phyloP scores from a whole-genome alignment of 2,329 filamentous ascomycete species.

The Macrophomina pseudophaseolina region DNA sequence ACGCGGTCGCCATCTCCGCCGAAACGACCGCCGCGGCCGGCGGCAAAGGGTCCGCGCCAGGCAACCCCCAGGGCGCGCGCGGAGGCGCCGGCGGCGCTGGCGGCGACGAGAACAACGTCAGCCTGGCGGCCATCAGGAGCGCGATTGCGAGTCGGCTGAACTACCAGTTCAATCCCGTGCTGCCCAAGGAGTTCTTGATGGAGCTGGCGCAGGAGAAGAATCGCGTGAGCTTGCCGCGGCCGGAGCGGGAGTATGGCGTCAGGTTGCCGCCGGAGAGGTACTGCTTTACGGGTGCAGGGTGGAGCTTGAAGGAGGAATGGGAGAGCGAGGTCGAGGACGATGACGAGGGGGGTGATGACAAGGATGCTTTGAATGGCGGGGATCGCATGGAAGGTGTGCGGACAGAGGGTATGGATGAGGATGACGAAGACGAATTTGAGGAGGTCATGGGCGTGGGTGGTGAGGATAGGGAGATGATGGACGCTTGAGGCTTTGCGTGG shows the following conservation, averaged over 20 bases:
- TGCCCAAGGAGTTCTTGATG: conserved; percentile 75
- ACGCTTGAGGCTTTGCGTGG: conserved; percentile 34
- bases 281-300: conserved; percentile 62
- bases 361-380: conserved; percentile 37
- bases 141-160: conserved; percentile 72
- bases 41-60: conserved; percentile 28
- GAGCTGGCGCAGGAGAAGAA: conserved; percentile 76
- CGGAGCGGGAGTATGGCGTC: conserved; percentile 63
- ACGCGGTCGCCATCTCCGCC: conserved; percentile 60
- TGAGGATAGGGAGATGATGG: conserved; percentile 39
- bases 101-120: conserved; percentile 58
- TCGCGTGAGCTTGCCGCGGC: conserved; percentile 64
- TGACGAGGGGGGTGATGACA: conserved; percentile 48
- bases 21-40: conserved; percentile 25
- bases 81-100: conserved; percentile 24
- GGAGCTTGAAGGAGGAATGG: conserved; percentile 64
- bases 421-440: conserved; percentile 53
- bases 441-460: conserved; percentile 42
- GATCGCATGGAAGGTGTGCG: conserved; percentile 32
- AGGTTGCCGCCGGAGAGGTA: conserved; percentile 67
- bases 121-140: conserved; percentile 71
- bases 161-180: conserved; percentile 70
- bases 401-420: conserved; percentile 42
- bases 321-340: conserved; percentile 59
- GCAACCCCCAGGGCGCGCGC: conserved; percentile 33